A percentile compares a stretch with the other conserved stretches of the same genome.
These are phyloP conservation scores for Sordariomycetes sp. DNA, from an alignment of 2,329 filamentous ascomycete genomes.

Conservation along the genomic window DNA sequence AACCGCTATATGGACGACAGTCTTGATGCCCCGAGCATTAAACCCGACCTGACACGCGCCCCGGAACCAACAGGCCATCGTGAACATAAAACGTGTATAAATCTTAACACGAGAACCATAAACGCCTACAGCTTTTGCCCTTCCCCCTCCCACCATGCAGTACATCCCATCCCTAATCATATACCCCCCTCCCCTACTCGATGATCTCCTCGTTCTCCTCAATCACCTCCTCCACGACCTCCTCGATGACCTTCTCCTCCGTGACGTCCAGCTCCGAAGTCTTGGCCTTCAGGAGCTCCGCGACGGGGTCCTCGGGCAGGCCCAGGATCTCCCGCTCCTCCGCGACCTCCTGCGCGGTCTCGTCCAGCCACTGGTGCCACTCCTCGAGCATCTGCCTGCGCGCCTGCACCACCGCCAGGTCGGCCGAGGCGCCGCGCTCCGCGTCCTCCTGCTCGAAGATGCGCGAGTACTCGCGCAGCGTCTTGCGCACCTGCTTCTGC, in stretches of 20 bases:
- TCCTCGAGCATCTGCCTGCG: conserved; percentile 74
- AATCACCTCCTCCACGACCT: conserved; percentile 73
- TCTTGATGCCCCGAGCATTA: too few species aligned
- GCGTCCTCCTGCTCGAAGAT: conserved; percentile 92
- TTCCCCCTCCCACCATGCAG: background rate
- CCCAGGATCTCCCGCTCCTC: conserved; percentile 62
- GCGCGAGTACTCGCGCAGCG: conserved; percentile 91
- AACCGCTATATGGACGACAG: too few species aligned
- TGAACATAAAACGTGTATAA: background rate
- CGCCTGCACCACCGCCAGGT: conserved; percentile 85
- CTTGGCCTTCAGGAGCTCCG: conserved; percentile 48
- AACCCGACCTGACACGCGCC: too few species aligned
- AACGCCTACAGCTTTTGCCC: background rate
- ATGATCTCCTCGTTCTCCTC: conserved; percentile 78
- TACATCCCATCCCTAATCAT: background rate
- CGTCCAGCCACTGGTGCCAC: conserved; percentile 77
- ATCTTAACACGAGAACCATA: background rate
- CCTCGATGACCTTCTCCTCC: conserved; percentile 74
- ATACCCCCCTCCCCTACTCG: conserved; percentile 13
- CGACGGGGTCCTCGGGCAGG: conserved; percentile 54
- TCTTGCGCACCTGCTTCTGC: conserved; percentile 96
- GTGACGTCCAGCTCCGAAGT: conserved; percentile 36
- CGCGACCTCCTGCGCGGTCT: conserved; percentile 58
- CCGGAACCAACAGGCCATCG: too few species aligned
- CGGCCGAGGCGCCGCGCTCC: conserved; percentile 85